Conservation (phyloP, 1,139 yeast genomes). For the Candida tetrigidarum region DNA sequence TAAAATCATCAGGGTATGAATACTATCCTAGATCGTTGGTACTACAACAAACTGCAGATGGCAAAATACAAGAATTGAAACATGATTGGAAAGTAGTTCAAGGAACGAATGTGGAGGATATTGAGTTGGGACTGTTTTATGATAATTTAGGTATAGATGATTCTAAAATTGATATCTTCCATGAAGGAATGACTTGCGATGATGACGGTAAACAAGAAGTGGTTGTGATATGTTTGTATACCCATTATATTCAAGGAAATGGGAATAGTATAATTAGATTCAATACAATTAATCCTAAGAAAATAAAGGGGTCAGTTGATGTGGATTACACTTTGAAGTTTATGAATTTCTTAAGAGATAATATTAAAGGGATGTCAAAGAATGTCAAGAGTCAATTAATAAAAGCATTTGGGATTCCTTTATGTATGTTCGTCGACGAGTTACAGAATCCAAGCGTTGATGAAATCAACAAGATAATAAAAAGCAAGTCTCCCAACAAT, state of each 20-base stretch:
- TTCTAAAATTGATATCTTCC: neutral
- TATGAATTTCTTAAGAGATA: slow-evolving; percentile 6
- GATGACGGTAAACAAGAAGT: too few relatives aligned
- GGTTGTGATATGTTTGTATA: neutral
- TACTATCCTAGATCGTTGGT: neutral
- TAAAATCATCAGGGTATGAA: neutral
- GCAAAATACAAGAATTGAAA: slow-evolving; percentile 8
- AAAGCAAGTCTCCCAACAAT: neutral
- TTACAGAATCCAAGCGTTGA: slow-evolving; percentile 2
- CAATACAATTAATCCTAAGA: neutral
- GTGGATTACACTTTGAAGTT: slow-evolving; percentile 9
- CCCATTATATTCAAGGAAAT: neutral
- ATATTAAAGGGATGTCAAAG: neutral
- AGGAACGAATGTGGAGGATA: neutral
- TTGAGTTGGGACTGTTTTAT: neutral
- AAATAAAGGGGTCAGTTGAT: neutral
- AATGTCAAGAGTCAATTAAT: neutral
- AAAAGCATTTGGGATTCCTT: slow-evolving; percentile 10
- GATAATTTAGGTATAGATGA: neutral
- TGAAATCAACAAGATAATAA: slow-evolving; percentile 12
- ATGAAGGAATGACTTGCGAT: neutral
- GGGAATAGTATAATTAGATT: neutral
- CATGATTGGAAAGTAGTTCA: slow-evolving; percentile 5
- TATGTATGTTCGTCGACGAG: neutral
- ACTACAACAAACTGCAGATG: slow-evolving; percentile 9